These are phyloP conservation scores for Helichrysum umbraculigerum DNA, from an alignment of 129 eudicot species.

Conservation along the genomic window DNA sequence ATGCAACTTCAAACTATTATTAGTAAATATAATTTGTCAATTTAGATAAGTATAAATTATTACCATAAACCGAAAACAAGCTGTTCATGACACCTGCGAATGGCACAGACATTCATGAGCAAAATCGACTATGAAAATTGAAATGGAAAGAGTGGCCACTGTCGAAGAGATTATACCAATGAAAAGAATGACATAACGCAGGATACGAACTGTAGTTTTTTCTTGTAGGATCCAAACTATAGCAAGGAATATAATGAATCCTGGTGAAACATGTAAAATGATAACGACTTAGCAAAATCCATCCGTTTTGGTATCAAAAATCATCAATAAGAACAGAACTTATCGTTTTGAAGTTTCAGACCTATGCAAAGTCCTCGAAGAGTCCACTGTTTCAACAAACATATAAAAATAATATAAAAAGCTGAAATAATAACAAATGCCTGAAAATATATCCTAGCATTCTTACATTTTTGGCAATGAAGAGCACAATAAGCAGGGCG, in stretches of 20 bases:
- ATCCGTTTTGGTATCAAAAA: background rate
- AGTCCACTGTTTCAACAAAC: conserved; percentile 79
- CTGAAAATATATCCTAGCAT: background rate
- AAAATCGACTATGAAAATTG: conserved; percentile 18
- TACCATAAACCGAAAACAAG: conserved; percentile 95
- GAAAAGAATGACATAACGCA: conserved; percentile 81
- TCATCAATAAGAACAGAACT: conserved; percentile 4
- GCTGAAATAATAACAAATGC: background rate
- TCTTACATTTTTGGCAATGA: conserved; percentile 89
- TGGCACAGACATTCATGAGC: conserved; percentile 24
- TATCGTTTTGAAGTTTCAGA: conserved; percentile 40
- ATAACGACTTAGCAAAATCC: background rate
- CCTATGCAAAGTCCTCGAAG: conserved; percentile 98
- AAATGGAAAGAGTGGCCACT: conserved; percentile 10
- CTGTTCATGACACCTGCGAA: conserved; percentile 98
- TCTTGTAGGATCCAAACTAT: conserved; percentile 82
- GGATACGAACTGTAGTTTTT: conserved; percentile 59
- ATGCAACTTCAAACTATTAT: background rate
- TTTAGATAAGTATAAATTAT: conserved; percentile 14
- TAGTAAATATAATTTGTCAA: conserved; percentile 3
- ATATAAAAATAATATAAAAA: conserved; percentile 29
- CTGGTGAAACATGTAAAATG: conserved; percentile 38
- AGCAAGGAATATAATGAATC: conserved; percentile 82
- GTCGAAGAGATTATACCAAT: conserved; percentile 55
- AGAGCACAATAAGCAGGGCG: conserved; percentile 82